A percentile compares a stretch with the other conserved stretches of the same genome.
phyloP scores from a whole-genome alignment of 805 yeast species.

The Soucietia sequanensis region DNA sequence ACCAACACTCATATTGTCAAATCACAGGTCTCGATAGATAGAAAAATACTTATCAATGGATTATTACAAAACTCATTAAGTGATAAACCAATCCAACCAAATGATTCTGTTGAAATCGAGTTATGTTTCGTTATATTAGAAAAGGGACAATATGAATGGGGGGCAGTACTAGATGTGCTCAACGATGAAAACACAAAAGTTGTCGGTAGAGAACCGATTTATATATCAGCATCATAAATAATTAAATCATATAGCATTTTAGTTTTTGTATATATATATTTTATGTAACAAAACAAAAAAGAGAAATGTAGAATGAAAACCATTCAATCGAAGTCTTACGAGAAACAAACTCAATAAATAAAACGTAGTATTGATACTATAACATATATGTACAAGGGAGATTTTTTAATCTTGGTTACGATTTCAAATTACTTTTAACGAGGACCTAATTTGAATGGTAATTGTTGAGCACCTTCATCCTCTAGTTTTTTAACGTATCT shows the following conservation, averaged over 20 bases:
- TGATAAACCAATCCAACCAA: constrained; percentile 37
- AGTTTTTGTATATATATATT: too few species aligned
- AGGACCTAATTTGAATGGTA: constrained; percentile 29
- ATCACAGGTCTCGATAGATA: constrained; percentile 43
- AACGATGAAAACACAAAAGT: constrained; percentile 15
- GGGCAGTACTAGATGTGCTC: constrained; percentile 36
- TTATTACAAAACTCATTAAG: constrained; percentile 57
- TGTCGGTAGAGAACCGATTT: constrained; percentile 31
- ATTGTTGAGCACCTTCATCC: constrained; percentile 56
- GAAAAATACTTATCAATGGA: constrained; percentile 70
- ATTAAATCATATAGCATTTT: too few species aligned
- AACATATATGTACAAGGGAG: too few species aligned
- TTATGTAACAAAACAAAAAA: too few species aligned
- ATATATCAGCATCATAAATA: constrained; percentile 23
- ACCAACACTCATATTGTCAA: constrained; percentile 10
- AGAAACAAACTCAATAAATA: too few species aligned
- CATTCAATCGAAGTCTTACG: too few species aligned
- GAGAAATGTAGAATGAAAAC: too few species aligned
- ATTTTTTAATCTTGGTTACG: too few species aligned
- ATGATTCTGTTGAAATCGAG: constrained; percentile 39
- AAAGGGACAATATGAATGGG: constrained; percentile 82
- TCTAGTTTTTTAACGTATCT: constrained; percentile 68
- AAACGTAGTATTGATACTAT: too few species aligned
- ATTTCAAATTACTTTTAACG: too few species aligned
- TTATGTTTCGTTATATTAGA: constrained; percentile 67